These are phyloP conservation scores for Colletotrichum chrysophilum DNA, from an alignment of 2,329 filamentous ascomycete species.

Conservation along the genomic window DNA sequence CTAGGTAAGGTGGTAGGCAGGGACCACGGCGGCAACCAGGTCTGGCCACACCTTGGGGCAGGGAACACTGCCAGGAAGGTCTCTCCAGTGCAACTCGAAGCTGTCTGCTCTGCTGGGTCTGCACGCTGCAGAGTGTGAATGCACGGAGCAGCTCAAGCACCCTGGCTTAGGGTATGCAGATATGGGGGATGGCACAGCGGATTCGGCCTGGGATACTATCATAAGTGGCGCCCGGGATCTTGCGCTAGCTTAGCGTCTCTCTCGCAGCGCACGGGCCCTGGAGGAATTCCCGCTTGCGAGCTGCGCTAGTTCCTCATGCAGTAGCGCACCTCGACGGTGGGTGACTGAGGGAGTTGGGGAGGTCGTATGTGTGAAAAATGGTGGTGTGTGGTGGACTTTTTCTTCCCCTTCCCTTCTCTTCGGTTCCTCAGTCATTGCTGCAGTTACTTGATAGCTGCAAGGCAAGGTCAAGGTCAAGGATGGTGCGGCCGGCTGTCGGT, in stretches of 20 bases:
- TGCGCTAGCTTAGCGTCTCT: conserved; percentile 7
- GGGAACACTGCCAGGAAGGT: background rate
- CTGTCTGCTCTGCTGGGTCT: background rate
- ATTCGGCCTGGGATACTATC: background rate
- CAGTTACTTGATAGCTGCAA: background rate
- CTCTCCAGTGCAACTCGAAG: background rate
- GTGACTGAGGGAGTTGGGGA: background rate
- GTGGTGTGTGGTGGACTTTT: conserved; percentile 6
- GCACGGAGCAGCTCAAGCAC: conserved; percentile 17
- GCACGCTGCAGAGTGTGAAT: background rate
- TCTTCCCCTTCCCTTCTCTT: background rate
- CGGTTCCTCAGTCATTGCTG: background rate
- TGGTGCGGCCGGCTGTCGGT: conserved; percentile 5
- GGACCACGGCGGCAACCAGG: background rate
- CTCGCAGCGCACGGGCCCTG: conserved; percentile 1
- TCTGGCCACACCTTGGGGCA: background rate
- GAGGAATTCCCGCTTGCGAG: conserved; percentile 3
- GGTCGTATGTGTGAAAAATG: background rate
- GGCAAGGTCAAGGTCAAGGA: background rate
- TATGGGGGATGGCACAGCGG: background rate
- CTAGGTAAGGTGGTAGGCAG: background rate
- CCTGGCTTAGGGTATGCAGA: background rate
- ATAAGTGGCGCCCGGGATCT: conserved; percentile 13
- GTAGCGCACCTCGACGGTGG: background rate
- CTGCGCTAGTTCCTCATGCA: conserved; percentile 14